These are phyloP conservation scores for Cladorrhinum samala DNA, from an alignment of 495 filamentous ascomycete genomes.

Conservation along the genomic window DNA sequence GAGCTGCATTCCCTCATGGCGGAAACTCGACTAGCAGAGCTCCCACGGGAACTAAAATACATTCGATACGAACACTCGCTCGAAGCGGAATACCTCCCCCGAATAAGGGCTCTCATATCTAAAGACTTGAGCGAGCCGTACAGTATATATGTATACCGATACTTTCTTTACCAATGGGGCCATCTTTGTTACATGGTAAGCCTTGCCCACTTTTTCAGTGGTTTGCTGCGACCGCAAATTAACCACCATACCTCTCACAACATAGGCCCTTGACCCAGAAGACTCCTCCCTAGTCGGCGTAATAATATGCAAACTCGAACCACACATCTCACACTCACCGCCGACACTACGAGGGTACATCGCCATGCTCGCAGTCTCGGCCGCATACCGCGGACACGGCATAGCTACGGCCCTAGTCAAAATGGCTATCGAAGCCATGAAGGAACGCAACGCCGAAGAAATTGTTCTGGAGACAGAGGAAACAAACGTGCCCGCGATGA, in stretches of 20 bases:
- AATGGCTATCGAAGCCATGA: constrained; percentile 92
- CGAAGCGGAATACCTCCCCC: constrained; percentile 74
- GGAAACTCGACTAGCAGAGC: constrained; percentile 19
- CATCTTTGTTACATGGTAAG: constrained; percentile 87
- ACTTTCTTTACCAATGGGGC: constrained; percentile 98
- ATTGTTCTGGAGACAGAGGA: constrained; percentile 96
- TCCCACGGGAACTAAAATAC: constrained; percentile 61
- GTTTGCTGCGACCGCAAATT: constrained; percentile 1
- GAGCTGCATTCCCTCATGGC: too few relatives aligned
- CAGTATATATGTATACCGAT: constrained; percentile 98
- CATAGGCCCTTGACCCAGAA: constrained; percentile 59
- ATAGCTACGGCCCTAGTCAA: constrained; percentile 86
- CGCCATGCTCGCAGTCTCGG: constrained; percentile 89
- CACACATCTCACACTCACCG: constrained; percentile 61
- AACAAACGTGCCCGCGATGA: constrained; percentile 85
- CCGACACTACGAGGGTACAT: constrained; percentile 91
- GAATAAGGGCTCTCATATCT: constrained; percentile 89
- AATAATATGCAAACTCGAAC: constrained; percentile 93
- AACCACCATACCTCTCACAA: not conserved
- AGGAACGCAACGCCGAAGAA: constrained; percentile 77
- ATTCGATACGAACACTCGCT: constrained; percentile 74
- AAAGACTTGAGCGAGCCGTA: constrained; percentile 98
- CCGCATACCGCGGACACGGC: constrained; percentile 72
- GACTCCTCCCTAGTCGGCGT: constrained; percentile 64
- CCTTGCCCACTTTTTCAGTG: not conserved